phyloP scores from a whole-genome alignment of 2,329 filamentous ascomycete genomes.

The Aureobasidium sp. region DNA sequence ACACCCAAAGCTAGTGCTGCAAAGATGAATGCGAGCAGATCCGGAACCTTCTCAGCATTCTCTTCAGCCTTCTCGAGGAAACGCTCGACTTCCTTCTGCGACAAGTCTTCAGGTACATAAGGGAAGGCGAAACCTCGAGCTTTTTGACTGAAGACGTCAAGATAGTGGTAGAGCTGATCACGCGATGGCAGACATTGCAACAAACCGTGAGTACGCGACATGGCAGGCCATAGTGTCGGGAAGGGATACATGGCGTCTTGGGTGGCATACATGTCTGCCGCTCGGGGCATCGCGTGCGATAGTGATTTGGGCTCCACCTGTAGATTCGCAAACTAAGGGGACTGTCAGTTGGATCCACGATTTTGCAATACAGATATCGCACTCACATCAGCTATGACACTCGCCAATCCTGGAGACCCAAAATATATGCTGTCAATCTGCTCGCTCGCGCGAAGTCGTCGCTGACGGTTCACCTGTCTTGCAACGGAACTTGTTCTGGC shows the following conservation, averaged over 20 bases:
- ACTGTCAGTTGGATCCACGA: not conserved
- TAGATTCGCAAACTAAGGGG: constrained; percentile 35
- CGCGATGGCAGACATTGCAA: constrained; percentile 32
- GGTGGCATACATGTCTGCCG: constrained; percentile 35
- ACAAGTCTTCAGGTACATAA: constrained; percentile 37
- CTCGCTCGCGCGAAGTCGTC: constrained; percentile 33
- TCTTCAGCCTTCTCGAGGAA: constrained; percentile 35
- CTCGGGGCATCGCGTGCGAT: constrained; percentile 35
- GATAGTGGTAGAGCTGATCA: constrained; percentile 31
- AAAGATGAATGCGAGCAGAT: constrained; percentile 43
- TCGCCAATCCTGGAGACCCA: constrained; percentile 41
- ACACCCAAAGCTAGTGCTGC: constrained; percentile 39
- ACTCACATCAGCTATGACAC: constrained; percentile 38
- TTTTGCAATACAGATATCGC: not conserved
- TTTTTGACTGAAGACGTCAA: constrained; percentile 36
- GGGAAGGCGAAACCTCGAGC: constrained; percentile 39
- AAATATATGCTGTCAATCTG: constrained; percentile 42
- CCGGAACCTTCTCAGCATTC: constrained; percentile 38
- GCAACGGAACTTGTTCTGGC: constrained; percentile 20
- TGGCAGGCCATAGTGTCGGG: constrained; percentile 33
- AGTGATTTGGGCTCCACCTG: constrained; percentile 35
- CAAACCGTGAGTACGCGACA: constrained; percentile 29
- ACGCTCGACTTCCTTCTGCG: constrained; percentile 35
- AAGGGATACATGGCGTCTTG: constrained; percentile 36
- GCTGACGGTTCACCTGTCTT: constrained; percentile 25